Conservation (phyloP, 2,329 filamentous ascomycete genomes). For the Colletotrichum tabaci region DNA sequence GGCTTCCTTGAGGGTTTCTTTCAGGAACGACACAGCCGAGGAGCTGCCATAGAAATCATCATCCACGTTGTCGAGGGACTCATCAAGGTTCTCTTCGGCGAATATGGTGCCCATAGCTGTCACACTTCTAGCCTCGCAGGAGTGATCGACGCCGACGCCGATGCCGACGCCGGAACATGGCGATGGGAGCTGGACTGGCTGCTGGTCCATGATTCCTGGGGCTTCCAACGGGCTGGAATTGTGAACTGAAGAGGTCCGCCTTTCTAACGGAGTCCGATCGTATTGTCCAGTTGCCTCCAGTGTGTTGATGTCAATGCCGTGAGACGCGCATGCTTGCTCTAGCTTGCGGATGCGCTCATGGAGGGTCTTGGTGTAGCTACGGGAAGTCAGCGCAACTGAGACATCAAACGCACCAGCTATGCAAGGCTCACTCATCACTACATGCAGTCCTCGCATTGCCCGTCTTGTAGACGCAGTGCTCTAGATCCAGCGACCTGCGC, state of each 20-base stretch:
- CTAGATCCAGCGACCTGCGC: slow-evolving; percentile 50
- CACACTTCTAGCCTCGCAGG: slow-evolving; percentile 44
- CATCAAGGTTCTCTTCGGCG: slow-evolving; percentile 49
- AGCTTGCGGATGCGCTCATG: slow-evolving; percentile 49
- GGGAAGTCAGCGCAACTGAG: not conserved
- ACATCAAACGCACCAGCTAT: not conserved
- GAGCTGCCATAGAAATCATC: slow-evolving; percentile 56
- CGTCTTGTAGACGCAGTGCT: slow-evolving; percentile 53
- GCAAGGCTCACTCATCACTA: not conserved
- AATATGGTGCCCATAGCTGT: slow-evolving; percentile 57
- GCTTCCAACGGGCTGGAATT: not conserved
- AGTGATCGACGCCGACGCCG: slow-evolving; percentile 32
- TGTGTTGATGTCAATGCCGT: slow-evolving; percentile 31
- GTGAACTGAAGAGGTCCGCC: not conserved
- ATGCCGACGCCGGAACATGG: slow-evolving; percentile 27
- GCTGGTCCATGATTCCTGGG: not conserved
- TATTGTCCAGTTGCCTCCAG: not conserved
- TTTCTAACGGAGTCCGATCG: not conserved
- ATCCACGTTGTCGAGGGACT: slow-evolving; percentile 36
- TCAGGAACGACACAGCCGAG: slow-evolving; percentile 57
- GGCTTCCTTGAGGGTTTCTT: slow-evolving; percentile 57
- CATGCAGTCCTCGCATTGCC: too few species aligned
- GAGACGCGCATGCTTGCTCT: slow-evolving; percentile 44
- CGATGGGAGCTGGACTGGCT: slow-evolving; percentile 1
- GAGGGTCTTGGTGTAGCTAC: slow-evolving; percentile 44